Conservation (phyloP, 2,329 filamentous ascomycete genomes). For the Xylaria hypoxylon region DNA sequence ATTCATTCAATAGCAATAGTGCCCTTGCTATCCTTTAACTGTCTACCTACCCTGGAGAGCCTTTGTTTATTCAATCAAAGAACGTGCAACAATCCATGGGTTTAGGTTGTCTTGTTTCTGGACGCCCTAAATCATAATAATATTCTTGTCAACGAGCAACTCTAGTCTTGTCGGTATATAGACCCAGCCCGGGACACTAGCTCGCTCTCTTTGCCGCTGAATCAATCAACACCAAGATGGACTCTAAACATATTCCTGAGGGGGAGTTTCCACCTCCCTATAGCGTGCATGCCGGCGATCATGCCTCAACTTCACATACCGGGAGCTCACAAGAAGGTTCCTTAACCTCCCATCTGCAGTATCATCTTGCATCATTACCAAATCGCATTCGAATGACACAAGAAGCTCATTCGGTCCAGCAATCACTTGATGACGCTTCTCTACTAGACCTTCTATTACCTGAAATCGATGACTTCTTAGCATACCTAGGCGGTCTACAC, state of each 20-base stretch:
- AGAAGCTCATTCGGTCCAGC: conserved; percentile 50
- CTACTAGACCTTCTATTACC: conserved; percentile 56
- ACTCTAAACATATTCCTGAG: conserved; percentile 13
- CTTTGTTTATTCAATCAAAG: too few relatives aligned
- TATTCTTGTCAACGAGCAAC: not conserved
- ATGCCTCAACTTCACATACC: conserved; percentile 14
- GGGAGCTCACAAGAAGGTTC: conserved; percentile 33
- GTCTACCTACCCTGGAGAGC: not conserved
- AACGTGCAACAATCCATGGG: too few relatives aligned
- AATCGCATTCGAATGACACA: conserved; percentile 53
- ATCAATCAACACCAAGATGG: conserved; percentile 20
- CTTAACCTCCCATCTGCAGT: conserved; percentile 45
- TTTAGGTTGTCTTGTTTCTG: not conserved
- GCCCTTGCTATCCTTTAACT: not conserved
- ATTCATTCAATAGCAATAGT: not conserved
- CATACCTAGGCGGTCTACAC: conserved; percentile 52
- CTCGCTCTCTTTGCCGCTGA: not conserved
- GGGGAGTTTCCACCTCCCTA: conserved; percentile 46
- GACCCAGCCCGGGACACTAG: too few relatives aligned
- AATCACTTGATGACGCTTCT: conserved; percentile 54
- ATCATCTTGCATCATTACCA: conserved; percentile 54
- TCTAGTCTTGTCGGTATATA: not conserved
- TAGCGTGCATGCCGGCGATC: conserved; percentile 29
- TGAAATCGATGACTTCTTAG: conserved; percentile 57
- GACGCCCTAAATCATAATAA: not conserved